Percentiles rank a stretch among this genome's conserved stretches.
Conservation (phyloP, 2,329 filamentous ascomycete species). For the Aspergillus sp. region DNA sequence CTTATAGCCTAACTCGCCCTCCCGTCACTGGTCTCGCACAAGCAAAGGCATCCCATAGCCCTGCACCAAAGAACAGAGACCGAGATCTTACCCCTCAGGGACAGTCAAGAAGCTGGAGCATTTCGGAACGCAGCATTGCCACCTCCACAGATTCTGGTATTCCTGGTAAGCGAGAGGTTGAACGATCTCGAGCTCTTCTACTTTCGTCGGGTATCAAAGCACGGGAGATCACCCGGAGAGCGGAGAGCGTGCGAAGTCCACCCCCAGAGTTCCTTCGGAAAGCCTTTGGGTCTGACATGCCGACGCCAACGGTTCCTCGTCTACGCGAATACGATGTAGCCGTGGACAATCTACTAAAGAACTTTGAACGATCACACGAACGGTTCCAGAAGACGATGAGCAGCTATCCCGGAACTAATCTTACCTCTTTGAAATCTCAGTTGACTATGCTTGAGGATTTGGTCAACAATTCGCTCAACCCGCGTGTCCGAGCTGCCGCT, state of each 20-base stretch:
- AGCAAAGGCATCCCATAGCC: constrained; percentile 32
- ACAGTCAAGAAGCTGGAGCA: constrained; percentile 56
- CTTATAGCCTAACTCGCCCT: constrained; percentile 33
- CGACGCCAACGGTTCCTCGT: constrained; percentile 42
- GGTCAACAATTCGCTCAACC: constrained; percentile 50
- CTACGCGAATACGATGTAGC: constrained; percentile 55
- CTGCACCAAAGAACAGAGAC: constrained; percentile 26
- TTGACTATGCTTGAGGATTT: constrained; percentile 45
- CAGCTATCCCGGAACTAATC: constrained; percentile 45
- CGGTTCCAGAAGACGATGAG: constrained; percentile 45
- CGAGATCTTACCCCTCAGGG: constrained; percentile 34
- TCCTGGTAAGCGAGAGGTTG: constrained; percentile 70
- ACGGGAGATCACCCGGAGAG: constrained; percentile 69
- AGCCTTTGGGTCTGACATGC: constrained; percentile 23
- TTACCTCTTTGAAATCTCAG: constrained; percentile 43
- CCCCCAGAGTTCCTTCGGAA: constrained; percentile 36
- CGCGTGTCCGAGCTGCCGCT: constrained; percentile 63
- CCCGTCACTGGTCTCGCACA: constrained; percentile 47
- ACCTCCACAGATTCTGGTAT: constrained; percentile 31
- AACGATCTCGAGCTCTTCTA: constrained; percentile 72
- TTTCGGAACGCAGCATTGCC: constrained; percentile 49
- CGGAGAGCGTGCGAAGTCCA: constrained; percentile 46
- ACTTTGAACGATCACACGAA: constrained; percentile 45
- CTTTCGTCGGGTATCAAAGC: constrained; percentile 88
- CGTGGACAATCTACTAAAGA: constrained; percentile 48